These are phyloP conservation scores for Ustilago tritici DNA, from an alignment of 1,284 basidiomycete species.

Conservation along the genomic window DNA sequence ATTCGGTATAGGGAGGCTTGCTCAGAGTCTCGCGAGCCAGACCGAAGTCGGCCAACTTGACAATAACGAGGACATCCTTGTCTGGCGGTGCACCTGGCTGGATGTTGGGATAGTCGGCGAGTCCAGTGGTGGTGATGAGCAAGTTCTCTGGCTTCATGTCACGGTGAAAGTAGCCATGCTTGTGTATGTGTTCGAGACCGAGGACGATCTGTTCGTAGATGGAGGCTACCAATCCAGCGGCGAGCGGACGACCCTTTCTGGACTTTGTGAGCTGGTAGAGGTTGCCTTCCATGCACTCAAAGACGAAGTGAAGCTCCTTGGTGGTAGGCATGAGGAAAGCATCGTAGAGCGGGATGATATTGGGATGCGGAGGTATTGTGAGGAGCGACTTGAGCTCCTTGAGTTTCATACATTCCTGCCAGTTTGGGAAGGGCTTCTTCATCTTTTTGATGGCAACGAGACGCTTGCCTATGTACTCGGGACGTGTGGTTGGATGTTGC, in stretches of 20 bases:
- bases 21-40: conserved; percentile 90
- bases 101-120: conserved; percentile 84
- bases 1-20: conserved; percentile 95
- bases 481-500: conserved; percentile 76
- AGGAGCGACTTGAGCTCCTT: conserved; percentile 98
- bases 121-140: conserved; percentile 98
- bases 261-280: conserved; percentile 99
- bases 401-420: conserved; percentile 93
- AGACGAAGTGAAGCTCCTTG: conserved; percentile 98
- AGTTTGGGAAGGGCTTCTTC: conserved; percentile 97
- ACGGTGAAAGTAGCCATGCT: conserved; percentile 94
- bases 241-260: conserved; percentile 90
- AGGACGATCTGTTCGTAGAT: conserved; percentile 92
- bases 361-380: conserved; percentile 91
- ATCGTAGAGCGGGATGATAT: conserved; percentile 98
- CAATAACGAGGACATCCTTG: conserved; percentile 93
- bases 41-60: conserved; percentile 99
- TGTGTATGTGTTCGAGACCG: conserved; percentile 93
- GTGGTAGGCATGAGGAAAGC: conserved; percentile 93
- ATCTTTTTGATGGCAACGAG: conserved; percentile 98
- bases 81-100: conserved; percentile 72
- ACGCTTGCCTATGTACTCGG: conserved; percentile 93
- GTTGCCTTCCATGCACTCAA: conserved; percentile 99
- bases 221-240: conserved; percentile 92
- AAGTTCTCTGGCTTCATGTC: conserved; percentile 99